Percentiles rank a stretch among this genome's conserved stretches.
These are phyloP conservation scores for Abrus precatorius DNA, from an alignment of 306 rosid genomes.

Conservation along the genomic window DNA sequence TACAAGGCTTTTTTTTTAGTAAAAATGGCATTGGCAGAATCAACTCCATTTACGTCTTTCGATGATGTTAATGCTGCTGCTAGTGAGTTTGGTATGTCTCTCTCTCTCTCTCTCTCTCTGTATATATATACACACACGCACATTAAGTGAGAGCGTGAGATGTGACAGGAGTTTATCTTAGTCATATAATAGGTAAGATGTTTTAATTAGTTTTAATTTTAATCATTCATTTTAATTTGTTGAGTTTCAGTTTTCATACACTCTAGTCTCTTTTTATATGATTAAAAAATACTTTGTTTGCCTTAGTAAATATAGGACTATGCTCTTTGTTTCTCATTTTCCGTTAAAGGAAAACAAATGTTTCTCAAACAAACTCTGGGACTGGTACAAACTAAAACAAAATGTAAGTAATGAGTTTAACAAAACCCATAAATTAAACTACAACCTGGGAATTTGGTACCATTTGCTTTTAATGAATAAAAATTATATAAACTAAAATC, in stretches of 20 bases:
- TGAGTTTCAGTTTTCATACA: no score
- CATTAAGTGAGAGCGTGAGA: no score
- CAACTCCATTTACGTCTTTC: slow-evolving; percentile 9
- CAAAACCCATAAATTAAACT: background rate
- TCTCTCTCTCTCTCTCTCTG: no score
- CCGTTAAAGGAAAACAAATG: background rate
- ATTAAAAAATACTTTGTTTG: no score
- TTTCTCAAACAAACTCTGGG: background rate
- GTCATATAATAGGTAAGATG: no score
- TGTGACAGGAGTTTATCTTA: no score
- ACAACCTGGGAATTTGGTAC: background rate
- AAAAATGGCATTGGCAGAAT: slow-evolving; percentile 27
- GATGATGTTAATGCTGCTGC: slow-evolving; percentile 42
- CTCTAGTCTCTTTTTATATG: no score
- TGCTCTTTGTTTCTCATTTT: background rate
- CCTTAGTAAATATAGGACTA: background rate
- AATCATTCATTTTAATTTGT: no score
- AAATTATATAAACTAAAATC: background rate
- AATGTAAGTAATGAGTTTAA: no score
- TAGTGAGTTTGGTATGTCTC: slow-evolving; percentile 52
- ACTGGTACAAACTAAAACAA: background rate
- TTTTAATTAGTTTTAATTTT: no score
- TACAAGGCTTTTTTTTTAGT: background rate
- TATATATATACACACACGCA: no score
- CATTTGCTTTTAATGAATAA: background rate